Evolutionary conservation across 306 rosid species (phyloP).

Genomic region (Cicer yamashitae): DNA sequence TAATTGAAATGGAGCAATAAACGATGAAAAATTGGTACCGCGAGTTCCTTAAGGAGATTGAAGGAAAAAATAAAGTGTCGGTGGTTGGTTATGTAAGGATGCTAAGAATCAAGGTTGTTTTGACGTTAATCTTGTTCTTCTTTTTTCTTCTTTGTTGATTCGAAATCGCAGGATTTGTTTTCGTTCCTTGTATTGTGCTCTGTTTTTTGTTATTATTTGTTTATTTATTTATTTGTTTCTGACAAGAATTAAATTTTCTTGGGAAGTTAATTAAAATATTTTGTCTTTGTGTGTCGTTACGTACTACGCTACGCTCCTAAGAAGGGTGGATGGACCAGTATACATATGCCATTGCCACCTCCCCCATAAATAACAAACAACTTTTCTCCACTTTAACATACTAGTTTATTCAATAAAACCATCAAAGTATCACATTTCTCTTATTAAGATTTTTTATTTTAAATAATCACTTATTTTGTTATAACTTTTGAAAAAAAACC

Average conservation of each 20-base stretch:
- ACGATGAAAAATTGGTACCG: conserved; percentile 41
- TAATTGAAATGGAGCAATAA: conserved; percentile 33
- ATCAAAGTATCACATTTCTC: too few relatives aligned
- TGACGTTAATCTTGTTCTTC: conserved; percentile 39
- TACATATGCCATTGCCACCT: conserved; percentile 41
- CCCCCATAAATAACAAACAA: not conserved
- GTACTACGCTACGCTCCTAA: not conserved
- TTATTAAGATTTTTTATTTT: too few relatives aligned
- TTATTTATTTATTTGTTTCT: not conserved
- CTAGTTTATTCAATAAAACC: too few relatives aligned
- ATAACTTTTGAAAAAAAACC: too few relatives aligned
- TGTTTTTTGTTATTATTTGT: conserved; percentile 6
- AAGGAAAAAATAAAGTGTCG: conserved; percentile 41
- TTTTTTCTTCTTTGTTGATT: conserved; percentile 32
- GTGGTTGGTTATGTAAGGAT: conserved; percentile 43
- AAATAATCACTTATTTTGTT: too few relatives aligned
- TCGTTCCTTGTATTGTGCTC: conserved; percentile 25
- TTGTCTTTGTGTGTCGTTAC: conserved; percentile 23
- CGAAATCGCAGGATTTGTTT: conserved; percentile 49
- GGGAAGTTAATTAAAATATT: conserved; percentile 19
- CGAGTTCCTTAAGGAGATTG: conserved; percentile 55
- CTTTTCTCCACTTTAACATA: too few relatives aligned
- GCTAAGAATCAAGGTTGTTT: conserved; percentile 37
- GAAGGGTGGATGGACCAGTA: conserved; percentile 55
- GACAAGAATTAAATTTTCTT: conserved; percentile 9